Percentiles rank a stretch among this genome's conserved stretches.
These are phyloP conservation scores for Stephania yunnanensis DNA, from an alignment of 164 flowering plant genomes.

Conservation along the genomic window DNA sequence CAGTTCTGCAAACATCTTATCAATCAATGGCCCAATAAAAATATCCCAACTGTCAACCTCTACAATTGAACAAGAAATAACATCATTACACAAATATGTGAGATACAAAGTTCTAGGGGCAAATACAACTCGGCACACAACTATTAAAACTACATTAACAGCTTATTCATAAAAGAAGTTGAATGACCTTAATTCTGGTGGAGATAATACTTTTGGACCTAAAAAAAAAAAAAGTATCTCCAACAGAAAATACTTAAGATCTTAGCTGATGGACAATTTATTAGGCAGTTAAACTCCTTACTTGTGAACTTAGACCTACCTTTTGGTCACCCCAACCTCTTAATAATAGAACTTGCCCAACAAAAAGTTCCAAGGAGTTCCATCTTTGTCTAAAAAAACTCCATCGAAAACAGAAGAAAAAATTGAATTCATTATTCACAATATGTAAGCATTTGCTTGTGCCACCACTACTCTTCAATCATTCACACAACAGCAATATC, in stretches of 20 bases:
- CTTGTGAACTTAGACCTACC: too few species aligned
- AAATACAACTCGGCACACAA: slow-evolving; percentile 1
- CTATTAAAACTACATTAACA: background rate
- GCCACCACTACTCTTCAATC: too few species aligned
- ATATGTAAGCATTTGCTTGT: too few species aligned
- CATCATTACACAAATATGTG: slow-evolving; percentile 4
- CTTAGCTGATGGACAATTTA: too few species aligned
- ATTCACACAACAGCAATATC: too few species aligned
- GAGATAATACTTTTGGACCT: background rate
- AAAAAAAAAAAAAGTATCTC: background rate
- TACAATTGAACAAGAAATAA: slow-evolving; percentile 5
- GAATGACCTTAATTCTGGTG: background rate
- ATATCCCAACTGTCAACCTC: slow-evolving; percentile 72
- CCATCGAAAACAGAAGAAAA: too few species aligned
- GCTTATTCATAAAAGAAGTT: background rate
- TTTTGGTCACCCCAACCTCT: too few species aligned
- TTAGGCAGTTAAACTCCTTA: too few species aligned
- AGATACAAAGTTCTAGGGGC: background rate
- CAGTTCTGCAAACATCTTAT: slow-evolving; percentile 75
- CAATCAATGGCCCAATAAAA: slow-evolving; percentile 52
- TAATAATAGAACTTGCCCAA: too few species aligned
- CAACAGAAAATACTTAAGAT: background rate
- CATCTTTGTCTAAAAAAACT: too few species aligned
- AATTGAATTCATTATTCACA: too few species aligned
- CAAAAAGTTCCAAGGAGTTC: too few species aligned